phyloP scores from a whole-genome alignment of 1,284 basidiomycete species.

The Ustilago sp. region DNA sequence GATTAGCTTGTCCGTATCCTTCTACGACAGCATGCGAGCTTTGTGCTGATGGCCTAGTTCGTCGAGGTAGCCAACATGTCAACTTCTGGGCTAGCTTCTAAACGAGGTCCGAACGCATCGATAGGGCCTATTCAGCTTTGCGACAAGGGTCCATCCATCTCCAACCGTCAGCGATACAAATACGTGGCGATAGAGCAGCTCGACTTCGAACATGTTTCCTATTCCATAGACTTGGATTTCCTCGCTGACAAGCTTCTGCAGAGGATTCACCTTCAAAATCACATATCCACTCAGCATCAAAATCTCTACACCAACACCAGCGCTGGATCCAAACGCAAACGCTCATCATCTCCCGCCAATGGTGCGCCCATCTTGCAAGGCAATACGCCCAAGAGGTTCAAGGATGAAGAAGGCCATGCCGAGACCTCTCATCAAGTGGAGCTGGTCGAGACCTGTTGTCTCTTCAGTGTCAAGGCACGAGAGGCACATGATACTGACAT shows the following conservation, averaged over 20 bases:
- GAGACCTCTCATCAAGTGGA: background rate
- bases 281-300: background rate
- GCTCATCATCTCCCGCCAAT: background rate
- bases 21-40: background rate
- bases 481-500: constrained; percentile 19
- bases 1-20: background rate
- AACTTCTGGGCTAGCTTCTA: background rate
- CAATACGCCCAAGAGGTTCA: constrained; percentile 8
- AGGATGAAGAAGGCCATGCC: background rate
- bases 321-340: constrained; percentile 17
- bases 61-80: constrained; percentile 1
- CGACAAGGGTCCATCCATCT: constrained; percentile 3
- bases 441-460: constrained; percentile 32
- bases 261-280: no score
- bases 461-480: constrained; percentile 31
- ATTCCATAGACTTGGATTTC: constrained; percentile 29
- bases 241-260: constrained; percentile 5
- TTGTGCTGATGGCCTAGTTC: background rate
- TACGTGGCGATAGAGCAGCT: constrained; percentile 24
- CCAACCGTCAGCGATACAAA: constrained; percentile 1
- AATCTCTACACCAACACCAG: background rate
- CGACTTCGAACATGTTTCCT: constrained; percentile 50
- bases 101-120: constrained; percentile 18
- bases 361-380: background rate
- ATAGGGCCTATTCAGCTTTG: constrained; percentile 39